A percentile compares a stretch with the other conserved stretches of the same genome.
These are phyloP conservation scores for Salvia splendens DNA, from an alignment of 257 asterid species.

Conservation along the genomic window DNA sequence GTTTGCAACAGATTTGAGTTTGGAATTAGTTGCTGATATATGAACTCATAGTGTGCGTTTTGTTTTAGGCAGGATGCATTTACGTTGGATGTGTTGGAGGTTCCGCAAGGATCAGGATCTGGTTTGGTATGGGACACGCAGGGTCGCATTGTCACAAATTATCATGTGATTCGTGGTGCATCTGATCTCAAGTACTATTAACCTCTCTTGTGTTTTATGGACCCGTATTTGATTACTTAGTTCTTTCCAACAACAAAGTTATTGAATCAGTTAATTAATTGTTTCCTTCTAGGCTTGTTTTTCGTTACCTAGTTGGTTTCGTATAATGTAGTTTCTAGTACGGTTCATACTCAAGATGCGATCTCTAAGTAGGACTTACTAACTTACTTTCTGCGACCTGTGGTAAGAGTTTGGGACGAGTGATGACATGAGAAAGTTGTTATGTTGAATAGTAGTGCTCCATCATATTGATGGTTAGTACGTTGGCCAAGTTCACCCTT, in stretches of 20 bases:
- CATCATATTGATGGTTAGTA: not conserved
- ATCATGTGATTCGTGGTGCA: conserved; percentile 98
- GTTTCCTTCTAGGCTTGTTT: not conserved
- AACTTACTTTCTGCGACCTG: not conserved
- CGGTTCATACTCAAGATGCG: conserved; percentile 1
- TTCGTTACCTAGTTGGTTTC: not conserved
- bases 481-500: not conserved
- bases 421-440: conserved; percentile 2
- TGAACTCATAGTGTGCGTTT: conserved; percentile 9
- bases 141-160: conserved; percentile 89
- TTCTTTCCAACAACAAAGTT: not conserved
- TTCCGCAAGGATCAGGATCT: conserved; percentile 97
- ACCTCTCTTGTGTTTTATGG: not conserved
- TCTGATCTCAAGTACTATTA: conserved; percentile 79
- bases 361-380: conserved; percentile 9
- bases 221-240: conserved; percentile 6
- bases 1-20: conserved; percentile 3
- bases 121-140: conserved; percentile 89
- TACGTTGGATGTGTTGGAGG: conserved; percentile 91
- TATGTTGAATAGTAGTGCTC: not conserved
- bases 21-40: conserved; percentile 4
- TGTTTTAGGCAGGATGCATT: conserved; percentile 84
- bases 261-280: not conserved
- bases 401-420: not conserved
- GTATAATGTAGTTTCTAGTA: not conserved